A percentile compares a stretch with the other conserved stretches of the same genome.
Evolutionary conservation across 495 filamentous ascomycete genomes (phyloP).

Genomic region (Astrothelium macrocarpum): DNA sequence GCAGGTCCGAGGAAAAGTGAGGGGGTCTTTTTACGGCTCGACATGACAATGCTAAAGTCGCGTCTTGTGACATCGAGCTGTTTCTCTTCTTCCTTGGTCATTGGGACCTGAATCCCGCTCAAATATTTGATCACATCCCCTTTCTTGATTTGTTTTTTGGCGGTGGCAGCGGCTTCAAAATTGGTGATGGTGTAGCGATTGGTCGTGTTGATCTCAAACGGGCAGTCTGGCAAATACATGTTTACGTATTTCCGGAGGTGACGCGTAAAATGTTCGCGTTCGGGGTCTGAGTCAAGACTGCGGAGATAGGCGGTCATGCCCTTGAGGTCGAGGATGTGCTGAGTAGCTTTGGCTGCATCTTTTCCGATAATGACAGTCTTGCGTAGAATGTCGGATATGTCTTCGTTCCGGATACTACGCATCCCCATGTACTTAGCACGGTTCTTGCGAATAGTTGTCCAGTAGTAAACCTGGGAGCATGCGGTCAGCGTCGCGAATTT

Average conservation of each 20-base stretch:
- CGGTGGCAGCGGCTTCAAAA: conserved; percentile 81
- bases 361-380: conserved; percentile 65
- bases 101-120: conserved; percentile 74
- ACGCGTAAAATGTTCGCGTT: conserved; percentile 76
- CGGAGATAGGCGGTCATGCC: conserved; percentile 64
- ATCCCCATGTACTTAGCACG: conserved; percentile 74
- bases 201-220: conserved; percentile 87
- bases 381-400: conserved; percentile 68
- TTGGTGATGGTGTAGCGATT: conserved; percentile 90
- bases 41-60: conserved; percentile 95
- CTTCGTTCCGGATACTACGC: conserved; percentile 71
- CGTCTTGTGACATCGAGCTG: conserved; percentile 65
- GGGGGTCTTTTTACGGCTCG: conserved; percentile 76
- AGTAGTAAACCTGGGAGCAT: conserved; percentile 68
- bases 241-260: conserved; percentile 87
- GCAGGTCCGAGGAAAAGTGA: conserved; percentile 90
- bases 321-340: conserved; percentile 57
- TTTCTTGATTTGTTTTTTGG: conserved; percentile 62
- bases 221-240: conserved; percentile 85
- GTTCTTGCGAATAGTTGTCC: conserved; percentile 93
- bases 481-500: conserved; percentile 8
- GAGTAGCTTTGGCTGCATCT: conserved; percentile 57
- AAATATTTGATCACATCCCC: conserved; percentile 87
- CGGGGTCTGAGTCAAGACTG: conserved; percentile 58
- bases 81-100: conserved; percentile 82